These are phyloP conservation scores for Amyloporia xantha DNA, from an alignment of 768 basidiomycete genomes.

Conservation along the genomic window DNA sequence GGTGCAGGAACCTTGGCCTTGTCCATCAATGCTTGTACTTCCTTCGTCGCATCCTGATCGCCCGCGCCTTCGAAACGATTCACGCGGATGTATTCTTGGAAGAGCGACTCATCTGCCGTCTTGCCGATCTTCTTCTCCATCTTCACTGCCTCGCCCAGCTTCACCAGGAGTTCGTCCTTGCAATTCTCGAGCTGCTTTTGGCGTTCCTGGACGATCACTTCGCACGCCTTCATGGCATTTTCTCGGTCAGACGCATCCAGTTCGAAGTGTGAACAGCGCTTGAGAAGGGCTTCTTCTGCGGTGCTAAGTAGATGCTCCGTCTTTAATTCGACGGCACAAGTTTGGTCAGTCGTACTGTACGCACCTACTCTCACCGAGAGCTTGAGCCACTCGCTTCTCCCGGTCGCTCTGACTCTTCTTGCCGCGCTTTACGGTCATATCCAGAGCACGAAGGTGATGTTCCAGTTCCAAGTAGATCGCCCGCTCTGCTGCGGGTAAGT, in stretches of 20 bases:
- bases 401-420: constrained; percentile 74
- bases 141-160: constrained; percentile 58
- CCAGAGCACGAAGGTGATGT: constrained; percentile 84
- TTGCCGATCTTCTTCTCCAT: constrained; percentile 64
- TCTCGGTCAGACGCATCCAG: constrained; percentile 58
- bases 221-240: constrained; percentile 88
- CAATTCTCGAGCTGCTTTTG: constrained; percentile 75
- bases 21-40: constrained; percentile 52
- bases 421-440: constrained; percentile 68
- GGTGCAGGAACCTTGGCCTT: constrained; percentile 46
- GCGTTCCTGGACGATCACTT: constrained; percentile 83
- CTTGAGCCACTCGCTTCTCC: constrained; percentile 79
- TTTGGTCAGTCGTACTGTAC: no score
- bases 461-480: constrained; percentile 94
- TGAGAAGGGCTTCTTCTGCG: constrained; percentile 88
- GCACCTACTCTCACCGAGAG: constrained; percentile 79
- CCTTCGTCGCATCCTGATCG: constrained; percentile 67
- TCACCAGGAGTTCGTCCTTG: constrained; percentile 60
- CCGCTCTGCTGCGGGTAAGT: constrained; percentile 86
- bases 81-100: constrained; percentile 70
- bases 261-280: constrained; percentile 94
- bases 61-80: constrained; percentile 66
- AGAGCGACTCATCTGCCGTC: constrained; percentile 64
- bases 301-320: constrained; percentile 46
- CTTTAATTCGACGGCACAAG: no score